A percentile compares a stretch with the other conserved stretches of the same genome.
These are phyloP conservation scores for Rhynchospora tenuis DNA, from an alignment of 176 grass and related monocot species.

Conservation along the genomic window DNA sequence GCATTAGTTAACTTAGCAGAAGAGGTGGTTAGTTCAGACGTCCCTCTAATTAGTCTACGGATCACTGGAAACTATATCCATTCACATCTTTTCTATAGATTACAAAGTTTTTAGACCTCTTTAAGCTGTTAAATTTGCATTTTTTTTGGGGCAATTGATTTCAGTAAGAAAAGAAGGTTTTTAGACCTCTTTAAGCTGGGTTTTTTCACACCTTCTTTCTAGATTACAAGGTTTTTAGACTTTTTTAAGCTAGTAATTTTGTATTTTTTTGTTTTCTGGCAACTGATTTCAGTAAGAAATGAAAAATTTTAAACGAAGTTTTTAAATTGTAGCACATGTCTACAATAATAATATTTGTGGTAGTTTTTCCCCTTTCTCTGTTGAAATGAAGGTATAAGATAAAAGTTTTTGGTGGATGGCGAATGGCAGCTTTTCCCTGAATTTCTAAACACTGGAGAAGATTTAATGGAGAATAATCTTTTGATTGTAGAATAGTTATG, in stretches of 20 bases:
- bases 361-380: neutral
- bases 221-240: too few species aligned
- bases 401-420: conserved; percentile 86
- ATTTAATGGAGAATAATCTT: conserved; percentile 61
- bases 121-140: conserved; percentile 13
- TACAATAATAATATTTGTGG: neutral
- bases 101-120: conserved; percentile 55
- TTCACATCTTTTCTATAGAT: conserved; percentile 79
- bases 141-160: conserved; percentile 8
- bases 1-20: conserved; percentile 80
- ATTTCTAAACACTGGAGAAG: conserved; percentile 57
- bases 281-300: too few species aligned
- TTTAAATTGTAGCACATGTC: neutral
- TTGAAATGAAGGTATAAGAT: conserved; percentile 71
- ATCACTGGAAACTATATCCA: conserved; percentile 92
- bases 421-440: conserved; percentile 77
- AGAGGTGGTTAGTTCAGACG: conserved; percentile 77
- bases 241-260: too few species aligned
- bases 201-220: too few species aligned
- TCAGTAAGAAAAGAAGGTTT: conserved; percentile 20
- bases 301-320: too few species aligned
- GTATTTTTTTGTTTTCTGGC: too few species aligned
- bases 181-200: too few species aligned
- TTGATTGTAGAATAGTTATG: conserved; percentile 35
- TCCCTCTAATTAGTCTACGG: conserved; percentile 57